A percentile compares a stretch with the other conserved stretches of the same genome.
These are phyloP conservation scores for Ailanthus altissimus DNA, from an alignment of 345 rosid species.

Conservation along the genomic window DNA sequence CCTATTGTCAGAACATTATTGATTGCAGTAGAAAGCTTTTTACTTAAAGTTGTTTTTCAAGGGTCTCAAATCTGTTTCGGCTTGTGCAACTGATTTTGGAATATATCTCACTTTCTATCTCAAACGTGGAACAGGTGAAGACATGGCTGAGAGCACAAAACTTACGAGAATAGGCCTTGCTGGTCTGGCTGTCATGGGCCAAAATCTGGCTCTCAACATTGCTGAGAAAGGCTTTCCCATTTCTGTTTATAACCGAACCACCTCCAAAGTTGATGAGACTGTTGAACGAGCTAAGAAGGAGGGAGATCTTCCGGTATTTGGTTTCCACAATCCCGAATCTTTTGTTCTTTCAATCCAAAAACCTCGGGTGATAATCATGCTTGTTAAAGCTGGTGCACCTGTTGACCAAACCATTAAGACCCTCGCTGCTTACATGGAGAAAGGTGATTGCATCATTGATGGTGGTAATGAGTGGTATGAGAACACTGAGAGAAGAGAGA, in stretches of 20 bases:
- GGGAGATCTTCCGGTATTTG: constrained; percentile 77
- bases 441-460: constrained; percentile 93
- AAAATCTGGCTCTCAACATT: constrained; percentile 89
- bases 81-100: not conserved
- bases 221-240: constrained; percentile 96
- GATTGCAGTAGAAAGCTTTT: not conserved
- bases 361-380: constrained; percentile 93
- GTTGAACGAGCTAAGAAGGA: constrained; percentile 85
- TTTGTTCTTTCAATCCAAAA: constrained; percentile 82
- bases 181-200: constrained; percentile 98
- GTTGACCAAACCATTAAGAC: constrained; percentile 91
- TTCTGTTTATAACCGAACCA: constrained; percentile 88
- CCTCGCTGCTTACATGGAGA: constrained; percentile 78
- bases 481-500: constrained; percentile 91
- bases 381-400: constrained; percentile 93
- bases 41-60: not conserved
- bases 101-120: constrained; percentile 23
- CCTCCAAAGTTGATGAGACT: constrained; percentile 89
- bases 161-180: constrained; percentile 89
- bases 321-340: constrained; percentile 84
- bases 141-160: constrained; percentile 57
- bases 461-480: constrained; percentile 99
- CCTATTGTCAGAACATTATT: not conserved
- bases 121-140: constrained; percentile 32
- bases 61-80: not conserved